phyloP scores from a whole-genome alignment of 768 basidiomycete genomes.

The Phanerochaete sordida region DNA sequence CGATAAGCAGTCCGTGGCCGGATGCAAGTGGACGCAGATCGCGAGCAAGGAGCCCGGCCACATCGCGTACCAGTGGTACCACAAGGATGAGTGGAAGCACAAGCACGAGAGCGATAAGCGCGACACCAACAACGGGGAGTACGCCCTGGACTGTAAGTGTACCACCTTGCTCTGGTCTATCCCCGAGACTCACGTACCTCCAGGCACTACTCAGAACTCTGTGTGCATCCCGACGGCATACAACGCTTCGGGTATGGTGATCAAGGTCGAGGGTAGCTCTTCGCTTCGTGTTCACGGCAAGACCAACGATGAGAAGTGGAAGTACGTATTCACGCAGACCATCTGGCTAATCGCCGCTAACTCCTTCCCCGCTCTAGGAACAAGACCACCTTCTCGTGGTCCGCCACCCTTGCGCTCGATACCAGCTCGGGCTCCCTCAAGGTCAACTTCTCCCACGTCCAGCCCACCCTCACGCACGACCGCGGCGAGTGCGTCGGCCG shows the following conservation, averaged over 20 bases:
- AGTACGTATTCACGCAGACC: neutral
- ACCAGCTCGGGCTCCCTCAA: neutral
- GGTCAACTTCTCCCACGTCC: neutral
- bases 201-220: neutral
- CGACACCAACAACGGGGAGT: neutral
- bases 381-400: neutral
- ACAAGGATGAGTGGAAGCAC: slow-evolving; percentile 18
- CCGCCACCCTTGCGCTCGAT: neutral
- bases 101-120: slow-evolving; percentile 1
- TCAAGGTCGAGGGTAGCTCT: neutral
- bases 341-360: neutral
- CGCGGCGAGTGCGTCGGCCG: neutral
- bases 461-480: neutral
- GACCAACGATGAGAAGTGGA: neutral
- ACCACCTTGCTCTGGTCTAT: neutral
- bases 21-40: neutral
- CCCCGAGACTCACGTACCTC: neutral
- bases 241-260: neutral
- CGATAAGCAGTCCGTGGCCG: neutral
- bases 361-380: neutral
- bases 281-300: neutral
- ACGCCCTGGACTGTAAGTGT: neutral
- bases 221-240: neutral
- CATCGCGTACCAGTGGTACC: slow-evolving; percentile 11
- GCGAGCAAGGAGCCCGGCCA: neutral